Evolutionary conservation across 805 yeast genomes (phyloP).

Genomic region (Ascoidea rubescens): DNA sequence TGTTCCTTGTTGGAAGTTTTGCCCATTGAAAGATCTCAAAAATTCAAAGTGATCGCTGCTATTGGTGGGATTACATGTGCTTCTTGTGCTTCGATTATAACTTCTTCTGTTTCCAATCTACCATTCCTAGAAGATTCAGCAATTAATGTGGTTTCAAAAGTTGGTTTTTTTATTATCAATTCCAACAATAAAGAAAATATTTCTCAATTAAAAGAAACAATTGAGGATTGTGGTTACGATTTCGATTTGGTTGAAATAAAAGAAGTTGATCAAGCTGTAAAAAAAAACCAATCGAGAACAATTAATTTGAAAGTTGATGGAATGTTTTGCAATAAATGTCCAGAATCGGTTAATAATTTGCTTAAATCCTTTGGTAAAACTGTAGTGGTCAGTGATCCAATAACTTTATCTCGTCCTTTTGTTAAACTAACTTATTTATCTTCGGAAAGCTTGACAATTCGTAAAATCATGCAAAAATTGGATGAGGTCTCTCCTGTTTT

Average conservation of each 20-base stretch:
- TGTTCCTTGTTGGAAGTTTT: constrained; percentile 42
- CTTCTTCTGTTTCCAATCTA: constrained; percentile 28
- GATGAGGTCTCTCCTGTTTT: constrained; percentile 31
- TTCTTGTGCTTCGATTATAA: constrained; percentile 49
- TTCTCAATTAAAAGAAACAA: constrained; percentile 29
- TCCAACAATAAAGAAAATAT: constrained; percentile 22
- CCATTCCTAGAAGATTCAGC: constrained; percentile 40
- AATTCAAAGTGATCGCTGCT: constrained; percentile 39
- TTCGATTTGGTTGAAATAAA: constrained; percentile 31
- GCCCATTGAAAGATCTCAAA: constrained; percentile 37
- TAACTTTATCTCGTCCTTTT: constrained; percentile 40
- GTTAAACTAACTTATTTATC: constrained; percentile 46
- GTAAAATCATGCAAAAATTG: constrained; percentile 38
- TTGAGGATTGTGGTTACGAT: constrained; percentile 60
- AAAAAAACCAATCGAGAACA: constrained; percentile 35
- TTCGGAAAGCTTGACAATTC: constrained; percentile 35
- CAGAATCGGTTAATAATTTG: constrained; percentile 35
- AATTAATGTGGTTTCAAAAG: constrained; percentile 44
- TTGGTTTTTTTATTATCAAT: constrained; percentile 47
- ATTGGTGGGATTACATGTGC: constrained; percentile 71
- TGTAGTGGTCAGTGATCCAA: constrained; percentile 38
- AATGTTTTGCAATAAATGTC: constrained; percentile 63
- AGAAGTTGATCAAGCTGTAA: constrained; percentile 32
- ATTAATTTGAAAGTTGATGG: constrained; percentile 45
- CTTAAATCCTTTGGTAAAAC: constrained; percentile 42